Base-by-base conservation (phyloP, 345 rosid genomes). In the Adansonia digitata region DNA sequence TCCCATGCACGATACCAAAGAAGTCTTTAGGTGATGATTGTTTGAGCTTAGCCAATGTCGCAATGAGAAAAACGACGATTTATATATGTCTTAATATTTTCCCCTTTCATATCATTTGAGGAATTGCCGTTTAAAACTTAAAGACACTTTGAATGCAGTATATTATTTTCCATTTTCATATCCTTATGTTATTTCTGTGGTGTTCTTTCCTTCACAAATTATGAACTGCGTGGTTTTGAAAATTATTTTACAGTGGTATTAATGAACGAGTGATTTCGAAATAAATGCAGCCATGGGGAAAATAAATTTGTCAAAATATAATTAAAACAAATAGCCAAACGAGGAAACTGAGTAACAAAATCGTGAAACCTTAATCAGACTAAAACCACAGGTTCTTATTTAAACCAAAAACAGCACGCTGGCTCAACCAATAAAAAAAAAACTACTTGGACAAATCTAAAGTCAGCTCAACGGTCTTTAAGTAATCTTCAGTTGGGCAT, bases 1-100 rank as follows among this genome's bases (percentile, higher is more conserved):
- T 49, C 80, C 31, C 77, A 75, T 62, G 74, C 72, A 2, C 83
- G 86, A 7, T 84, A 82, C 83, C 89, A 85, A 37, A 83, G 88
- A 77, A 87, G 91, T 73, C 67, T 79, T 62, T 88, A 87, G 82
- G 31, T 49, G 39, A 7, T 11, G 14, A 46, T 12, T 31, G 26
- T 2, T n/a, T n/a, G n/a, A 31, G 20, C 10, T n/a, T 8, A 27
- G 13, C 46, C 10, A 48, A n/a, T 67, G 34, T 40, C 11, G 27
- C 69, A 72, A 11, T n/a, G 43, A 10, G 12, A 43, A 24, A 43
- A 31, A 10, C 5, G 53, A 2, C 5, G 37, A 15, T 24, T 48
- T 31, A 0, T 37, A 31, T 10, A 14, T 13, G 39, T 59, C 18
- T 34, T 5, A 14, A 27, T 31, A 69, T 31, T 29, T 29, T 49